phyloP scores from a whole-genome alignment of 768 basidiomycete genomes.

The Pleurotus salmoneostramineus region DNA sequence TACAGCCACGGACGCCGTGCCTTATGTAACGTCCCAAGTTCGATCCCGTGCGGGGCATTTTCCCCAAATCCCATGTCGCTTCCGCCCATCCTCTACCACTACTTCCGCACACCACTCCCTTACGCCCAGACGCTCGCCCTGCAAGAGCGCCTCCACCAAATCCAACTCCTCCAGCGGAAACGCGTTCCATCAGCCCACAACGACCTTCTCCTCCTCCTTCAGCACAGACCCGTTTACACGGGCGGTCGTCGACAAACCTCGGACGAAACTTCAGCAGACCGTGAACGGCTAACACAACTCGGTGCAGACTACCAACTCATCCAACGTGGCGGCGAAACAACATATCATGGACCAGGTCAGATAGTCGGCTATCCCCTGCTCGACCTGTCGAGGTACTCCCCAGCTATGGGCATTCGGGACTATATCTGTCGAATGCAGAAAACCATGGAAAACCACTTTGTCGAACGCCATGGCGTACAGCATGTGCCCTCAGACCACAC shows the following conservation, averaged over 20 bases:
- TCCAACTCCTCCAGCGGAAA: constrained; percentile 54
- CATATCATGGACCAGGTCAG: constrained; percentile 97
- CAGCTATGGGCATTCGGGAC: constrained; percentile 66
- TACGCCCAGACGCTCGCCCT: constrained; percentile 65
- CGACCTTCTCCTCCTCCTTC: constrained; percentile 73
- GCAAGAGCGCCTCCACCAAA: constrained; percentile 66
- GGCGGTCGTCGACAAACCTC: constrained; percentile 84
- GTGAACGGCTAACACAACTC: constrained; percentile 54
- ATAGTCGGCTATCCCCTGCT: constrained; percentile 93
- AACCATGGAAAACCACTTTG: constrained; percentile 60
- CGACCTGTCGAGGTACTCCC: constrained; percentile 78
- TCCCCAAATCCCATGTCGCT: too few relatives aligned
- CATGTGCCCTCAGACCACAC: constrained; percentile 73
- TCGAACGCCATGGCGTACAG: constrained; percentile 52
- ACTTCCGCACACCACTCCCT: constrained; percentile 74
- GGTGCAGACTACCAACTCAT: constrained; percentile 89
- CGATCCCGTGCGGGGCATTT: constrained; percentile 84
- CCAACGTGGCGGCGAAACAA: constrained; percentile 87
- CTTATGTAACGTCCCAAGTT: constrained; percentile 67
- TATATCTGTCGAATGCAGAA: constrained; percentile 86
- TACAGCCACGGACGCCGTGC: neutral
- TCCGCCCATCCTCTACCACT: constrained; percentile 73
- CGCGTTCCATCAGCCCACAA: constrained; percentile 31
- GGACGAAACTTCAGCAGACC: constrained; percentile 54
- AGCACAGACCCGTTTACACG: constrained; percentile 95